Evolutionary conservation across 257 asterid species (phyloP).

Genomic region (Paulownia fortunei): DNA sequence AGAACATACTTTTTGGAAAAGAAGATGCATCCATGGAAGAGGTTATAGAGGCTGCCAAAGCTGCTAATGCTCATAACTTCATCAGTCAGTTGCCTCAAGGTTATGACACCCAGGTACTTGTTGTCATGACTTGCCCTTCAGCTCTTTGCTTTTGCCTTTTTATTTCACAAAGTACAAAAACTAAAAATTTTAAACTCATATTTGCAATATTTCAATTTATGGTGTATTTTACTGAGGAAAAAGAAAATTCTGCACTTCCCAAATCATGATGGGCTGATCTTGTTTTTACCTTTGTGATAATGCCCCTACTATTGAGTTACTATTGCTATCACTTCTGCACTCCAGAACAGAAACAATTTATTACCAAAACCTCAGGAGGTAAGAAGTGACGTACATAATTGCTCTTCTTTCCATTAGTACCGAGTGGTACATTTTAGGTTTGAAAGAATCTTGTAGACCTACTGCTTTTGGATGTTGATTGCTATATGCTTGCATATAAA

Average conservation of each 20-base stretch:
- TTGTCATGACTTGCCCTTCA: slow-evolving; percentile 8
- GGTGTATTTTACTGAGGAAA: not conserved
- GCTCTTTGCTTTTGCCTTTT: not conserved
- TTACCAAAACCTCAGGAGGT: too few relatives aligned
- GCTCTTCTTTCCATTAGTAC: not conserved
- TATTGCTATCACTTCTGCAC: not conserved
- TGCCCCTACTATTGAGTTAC: slow-evolving; percentile 17
- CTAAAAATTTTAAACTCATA: not conserved
- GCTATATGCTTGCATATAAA: not conserved
- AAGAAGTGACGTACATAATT: not conserved
- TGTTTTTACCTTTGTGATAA: slow-evolving; percentile 1
- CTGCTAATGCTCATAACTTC: slow-evolving; percentile 94
- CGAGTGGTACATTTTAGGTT: slow-evolving; percentile 4
- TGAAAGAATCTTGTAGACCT: slow-evolving; percentile 5
- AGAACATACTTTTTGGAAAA: slow-evolving; percentile 87
- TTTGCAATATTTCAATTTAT: not conserved
- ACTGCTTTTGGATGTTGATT: slow-evolving; percentile 11
- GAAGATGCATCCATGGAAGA: slow-evolving; percentile 82
- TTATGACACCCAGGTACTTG: slow-evolving; percentile 82
- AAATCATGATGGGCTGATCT: slow-evolving; percentile 13
- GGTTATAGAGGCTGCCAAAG: slow-evolving; percentile 83
- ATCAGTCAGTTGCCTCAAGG: slow-evolving; percentile 82
- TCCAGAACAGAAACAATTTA: too few relatives aligned
- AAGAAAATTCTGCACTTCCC: not conserved
- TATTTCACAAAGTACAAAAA: not conserved